These are phyloP conservation scores for Colletotrichum sp. DNA, from an alignment of 2,329 filamentous ascomycete genomes.

Conservation along the genomic window DNA sequence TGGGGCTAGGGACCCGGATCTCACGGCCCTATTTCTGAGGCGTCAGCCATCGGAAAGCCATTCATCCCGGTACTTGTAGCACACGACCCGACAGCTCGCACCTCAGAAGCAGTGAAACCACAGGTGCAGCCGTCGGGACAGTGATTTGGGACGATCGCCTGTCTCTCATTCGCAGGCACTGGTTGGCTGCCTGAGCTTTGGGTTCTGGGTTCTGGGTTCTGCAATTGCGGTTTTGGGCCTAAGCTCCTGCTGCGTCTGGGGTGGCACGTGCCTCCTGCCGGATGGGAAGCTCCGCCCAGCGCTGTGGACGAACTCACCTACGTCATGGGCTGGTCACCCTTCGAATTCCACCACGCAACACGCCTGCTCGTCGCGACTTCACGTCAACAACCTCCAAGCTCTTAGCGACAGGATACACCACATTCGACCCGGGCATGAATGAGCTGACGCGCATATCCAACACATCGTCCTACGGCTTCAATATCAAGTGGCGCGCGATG, in stretches of 20 bases:
- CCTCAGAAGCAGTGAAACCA: background rate
- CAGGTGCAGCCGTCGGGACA: background rate
- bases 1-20: background rate
- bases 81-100: background rate
- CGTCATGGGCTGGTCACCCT: constrained; percentile 7
- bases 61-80: background rate
- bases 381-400: background rate
- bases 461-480: background rate
- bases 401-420: background rate
- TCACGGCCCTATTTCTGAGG: background rate
- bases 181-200: background rate
- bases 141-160: background rate
- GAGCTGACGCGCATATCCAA: background rate
- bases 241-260: background rate
- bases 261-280: background rate
- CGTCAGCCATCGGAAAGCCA: background rate
- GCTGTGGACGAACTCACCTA: background rate
- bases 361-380: background rate
- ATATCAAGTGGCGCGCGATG: constrained; percentile 36
- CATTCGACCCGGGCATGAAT: background rate
- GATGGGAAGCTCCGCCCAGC: background rate
- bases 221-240: background rate
- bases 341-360: background rate
- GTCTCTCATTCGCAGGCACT: background rate
- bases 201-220: background rate